phyloP scores from a whole-genome alignment of 2,329 filamentous ascomycete genomes.

The Macrophomina pseudophaseolina region DNA sequence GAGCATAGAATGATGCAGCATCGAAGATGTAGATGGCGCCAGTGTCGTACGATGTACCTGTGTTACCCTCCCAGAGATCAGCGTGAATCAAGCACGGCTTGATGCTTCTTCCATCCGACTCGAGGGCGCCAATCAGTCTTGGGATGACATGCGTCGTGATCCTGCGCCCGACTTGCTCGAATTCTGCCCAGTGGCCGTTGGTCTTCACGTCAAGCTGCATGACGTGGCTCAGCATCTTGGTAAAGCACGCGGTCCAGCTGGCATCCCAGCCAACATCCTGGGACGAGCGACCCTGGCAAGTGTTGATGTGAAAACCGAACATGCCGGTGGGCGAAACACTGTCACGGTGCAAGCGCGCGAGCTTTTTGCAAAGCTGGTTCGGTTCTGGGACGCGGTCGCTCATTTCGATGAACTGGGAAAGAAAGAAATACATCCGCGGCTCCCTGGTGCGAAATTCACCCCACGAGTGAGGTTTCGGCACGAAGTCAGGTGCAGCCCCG shows the following conservation, averaged over 20 bases:
- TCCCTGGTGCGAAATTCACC: neutral
- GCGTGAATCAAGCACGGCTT: conserved; percentile 46
- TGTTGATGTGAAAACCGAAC: conserved; percentile 46
- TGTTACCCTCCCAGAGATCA: conserved; percentile 51
- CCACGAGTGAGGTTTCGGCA: conserved; percentile 1
- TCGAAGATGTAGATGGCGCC: conserved; percentile 45
- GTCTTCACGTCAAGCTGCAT: conserved; percentile 37
- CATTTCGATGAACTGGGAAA: conserved; percentile 11
- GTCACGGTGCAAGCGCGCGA: conserved; percentile 4
- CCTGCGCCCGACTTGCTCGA: conserved; percentile 30
- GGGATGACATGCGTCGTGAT: conserved; percentile 39
- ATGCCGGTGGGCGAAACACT: conserved; percentile 35
- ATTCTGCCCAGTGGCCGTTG: conserved; percentile 41
- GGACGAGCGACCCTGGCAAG: conserved; percentile 32
- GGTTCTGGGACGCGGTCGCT: neutral
- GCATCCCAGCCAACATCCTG: conserved; percentile 42
- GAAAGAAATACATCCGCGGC: conserved; percentile 6
- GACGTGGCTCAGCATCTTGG: conserved; percentile 38
- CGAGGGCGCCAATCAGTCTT: conserved; percentile 34
- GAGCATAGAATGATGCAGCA: conserved; percentile 46
- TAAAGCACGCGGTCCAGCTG: conserved; percentile 50
- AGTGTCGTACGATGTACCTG: conserved; percentile 39
- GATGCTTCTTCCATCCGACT: conserved; percentile 33
- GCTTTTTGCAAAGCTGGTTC: neutral
- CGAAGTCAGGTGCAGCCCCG: neutral